phyloP scores from a whole-genome alignment of 2,329 filamentous ascomycete species.

The Graphilbum ipis-grandicollis region DNA sequence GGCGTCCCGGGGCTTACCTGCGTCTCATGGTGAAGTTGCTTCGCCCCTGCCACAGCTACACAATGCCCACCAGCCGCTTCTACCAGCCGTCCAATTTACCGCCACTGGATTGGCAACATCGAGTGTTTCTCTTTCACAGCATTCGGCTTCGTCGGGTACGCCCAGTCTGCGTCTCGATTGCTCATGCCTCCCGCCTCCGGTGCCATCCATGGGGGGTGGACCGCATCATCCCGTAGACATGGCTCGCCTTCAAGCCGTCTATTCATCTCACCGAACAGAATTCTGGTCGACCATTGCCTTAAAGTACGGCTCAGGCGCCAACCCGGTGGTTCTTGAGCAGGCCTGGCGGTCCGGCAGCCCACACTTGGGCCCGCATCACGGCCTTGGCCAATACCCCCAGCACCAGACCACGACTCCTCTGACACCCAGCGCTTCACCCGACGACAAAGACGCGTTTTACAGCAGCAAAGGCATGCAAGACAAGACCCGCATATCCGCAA shows the following conservation, averaged over 20 bases:
- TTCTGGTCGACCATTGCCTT: constrained; percentile 60
- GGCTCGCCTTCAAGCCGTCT: constrained; percentile 50
- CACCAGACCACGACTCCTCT: constrained; percentile 26
- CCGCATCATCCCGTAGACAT: constrained; percentile 37
- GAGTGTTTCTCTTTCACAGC: no score
- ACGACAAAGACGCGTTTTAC: constrained; percentile 24
- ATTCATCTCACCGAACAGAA: constrained; percentile 48
- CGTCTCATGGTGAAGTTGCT: constrained; percentile 3
- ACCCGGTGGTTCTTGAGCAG: constrained; percentile 48
- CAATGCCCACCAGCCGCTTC: constrained; percentile 26
- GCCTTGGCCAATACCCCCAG: constrained; percentile 14
- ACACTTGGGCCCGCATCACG: constrained; percentile 17
- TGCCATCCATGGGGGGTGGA: constrained; percentile 15
- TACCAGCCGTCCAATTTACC: constrained; percentile 22
- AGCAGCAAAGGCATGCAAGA: constrained; percentile 20
- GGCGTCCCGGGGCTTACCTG: constrained; percentile 21
- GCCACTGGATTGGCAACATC: no score
- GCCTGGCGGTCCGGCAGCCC: constrained; percentile 40
- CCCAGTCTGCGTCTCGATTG: constrained; percentile 41
- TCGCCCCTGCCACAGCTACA: constrained; percentile 19
- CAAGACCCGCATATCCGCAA: constrained; percentile 45
- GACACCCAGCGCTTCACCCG: constrained; percentile 34
- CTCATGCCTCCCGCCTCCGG: constrained; percentile 22
- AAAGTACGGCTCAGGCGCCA: constrained; percentile 50
- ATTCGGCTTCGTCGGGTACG: constrained; percentile 6